phyloP scores from a whole-genome alignment of 192 early-diverging fungal species.

The Mortierella claussenii region DNA sequence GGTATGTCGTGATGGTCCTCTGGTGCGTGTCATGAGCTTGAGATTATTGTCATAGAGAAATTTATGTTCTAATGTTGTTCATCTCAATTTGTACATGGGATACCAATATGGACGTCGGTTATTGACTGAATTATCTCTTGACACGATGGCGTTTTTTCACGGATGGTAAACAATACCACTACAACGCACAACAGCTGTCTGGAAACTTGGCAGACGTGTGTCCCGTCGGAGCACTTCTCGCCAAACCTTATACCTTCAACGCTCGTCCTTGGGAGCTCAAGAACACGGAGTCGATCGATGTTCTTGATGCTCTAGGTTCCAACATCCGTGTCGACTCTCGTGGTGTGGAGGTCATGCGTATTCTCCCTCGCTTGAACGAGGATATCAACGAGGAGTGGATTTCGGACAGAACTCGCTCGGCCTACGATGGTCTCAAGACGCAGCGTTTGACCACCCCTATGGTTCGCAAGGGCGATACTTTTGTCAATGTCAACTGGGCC shows the following conservation, averaged over 20 bases:
- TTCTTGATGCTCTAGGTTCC: slow-evolving; percentile 92
- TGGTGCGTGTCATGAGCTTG: no score
- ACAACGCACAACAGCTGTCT: slow-evolving; percentile 80
- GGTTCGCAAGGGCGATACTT: slow-evolving; percentile 83
- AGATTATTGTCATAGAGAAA: no score
- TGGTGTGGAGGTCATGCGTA: slow-evolving; percentile 95
- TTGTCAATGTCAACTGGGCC: slow-evolving; percentile 87
- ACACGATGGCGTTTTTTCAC: no score
- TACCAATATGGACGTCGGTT: no score
- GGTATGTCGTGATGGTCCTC: no score
- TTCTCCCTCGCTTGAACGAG: slow-evolving; percentile 95
- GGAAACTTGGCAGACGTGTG: slow-evolving; percentile 98
- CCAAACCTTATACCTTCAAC: slow-evolving; percentile 95
- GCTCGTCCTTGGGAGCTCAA: slow-evolving; percentile 97
- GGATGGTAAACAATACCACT: no score
- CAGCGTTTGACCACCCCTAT: slow-evolving; percentile 95
- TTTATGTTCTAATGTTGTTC: no score
- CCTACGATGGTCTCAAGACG: slow-evolving; percentile 94
- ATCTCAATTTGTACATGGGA: no score
- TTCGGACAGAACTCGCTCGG: slow-evolving; percentile 96
- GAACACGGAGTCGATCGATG: slow-evolving; percentile 95
- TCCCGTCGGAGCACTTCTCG: slow-evolving; percentile 96
- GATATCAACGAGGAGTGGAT: slow-evolving; percentile 99
- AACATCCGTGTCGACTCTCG: slow-evolving; percentile 97
- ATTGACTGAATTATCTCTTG: no score